Conservation (phyloP, 116 monocot genomes). For the Iris pallida region DNA sequence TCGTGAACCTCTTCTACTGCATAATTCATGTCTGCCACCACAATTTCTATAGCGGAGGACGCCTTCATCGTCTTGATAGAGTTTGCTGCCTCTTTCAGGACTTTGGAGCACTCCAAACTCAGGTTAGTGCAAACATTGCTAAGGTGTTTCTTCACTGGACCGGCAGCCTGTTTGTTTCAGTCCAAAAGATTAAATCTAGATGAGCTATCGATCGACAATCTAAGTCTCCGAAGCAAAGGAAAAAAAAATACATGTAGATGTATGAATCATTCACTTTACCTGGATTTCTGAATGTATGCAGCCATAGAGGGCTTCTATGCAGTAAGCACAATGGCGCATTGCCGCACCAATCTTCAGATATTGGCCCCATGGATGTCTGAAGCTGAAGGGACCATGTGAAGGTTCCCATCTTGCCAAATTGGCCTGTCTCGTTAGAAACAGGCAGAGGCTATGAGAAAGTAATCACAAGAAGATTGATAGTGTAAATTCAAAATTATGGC, state of each 20-base stretch:
- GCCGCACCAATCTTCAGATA: conserved; percentile 21
- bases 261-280: neutral
- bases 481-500: neutral
- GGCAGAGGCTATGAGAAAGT: neutral
- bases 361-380: conserved; percentile 20
- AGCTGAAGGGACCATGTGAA: conserved; percentile 19
- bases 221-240: too few relatives aligned
- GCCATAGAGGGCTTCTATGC: conserved; percentile 28
- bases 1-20: conserved; percentile 18
- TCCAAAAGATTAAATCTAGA: neutral
- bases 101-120: conserved; percentile 9
- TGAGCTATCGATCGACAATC: too few relatives aligned
- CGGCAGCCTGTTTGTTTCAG: conserved; percentile 10
- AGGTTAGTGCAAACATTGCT: conserved; percentile 19
- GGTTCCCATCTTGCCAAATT: conserved; percentile 33
- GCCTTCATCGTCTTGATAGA: conserved; percentile 18
- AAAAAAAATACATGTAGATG: too few relatives aligned
- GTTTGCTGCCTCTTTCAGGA: conserved; percentile 19
- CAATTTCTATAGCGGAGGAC: conserved; percentile 3
- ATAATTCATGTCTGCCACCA: conserved; percentile 13
- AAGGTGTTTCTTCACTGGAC: conserved; percentile 14
- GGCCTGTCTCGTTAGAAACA: conserved; percentile 3
- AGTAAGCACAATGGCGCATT: conserved; percentile 31
- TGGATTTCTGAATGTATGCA: conserved; percentile 37
- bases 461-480: neutral